Base-by-base conservation (phyloP, 1,284 basidiomycete species). In the Coniophora puteana region DNA sequence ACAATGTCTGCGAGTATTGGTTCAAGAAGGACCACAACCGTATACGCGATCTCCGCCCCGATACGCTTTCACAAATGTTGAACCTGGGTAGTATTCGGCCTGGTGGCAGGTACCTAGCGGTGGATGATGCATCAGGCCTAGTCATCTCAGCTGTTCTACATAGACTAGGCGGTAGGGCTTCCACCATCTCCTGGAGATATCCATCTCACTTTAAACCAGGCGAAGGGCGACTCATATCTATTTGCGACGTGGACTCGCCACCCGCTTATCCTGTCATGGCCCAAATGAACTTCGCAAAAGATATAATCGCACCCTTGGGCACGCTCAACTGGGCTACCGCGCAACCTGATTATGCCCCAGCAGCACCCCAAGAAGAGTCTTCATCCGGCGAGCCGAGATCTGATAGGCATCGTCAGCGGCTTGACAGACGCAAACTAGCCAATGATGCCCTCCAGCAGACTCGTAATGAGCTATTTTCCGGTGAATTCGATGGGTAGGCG, bases 51-150 rank as follows among this genome's bases (percentile, higher is more conserved):
- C 74, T 99, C 28, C 84, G 96, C 6, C 71, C 84, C 23, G 96
- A 99, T 65, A 81, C 91, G 1, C 69, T 99, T 17, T 83, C 91
- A 2, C 94, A 98, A 61, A 79, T 96, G 48, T 66, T 99, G 24
- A 89, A 80, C 40, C 67, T 93, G 41, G 86, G 81, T 14, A 93
- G 93, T 54, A 76, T 97, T 18, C 73, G 83, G 18, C 90, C 93
- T 0, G 93, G 89, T 3, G 91, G 93, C 12, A 71, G 84, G 47
- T 93, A 96, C 57, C 63, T 99, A 34, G 86, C 89, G 1, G 85
- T 97, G 0, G 96, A 99, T 53, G 93, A 97, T 57, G 87, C 89
- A 12, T 91, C 90, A 17, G 92, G 96, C 2, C 59, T 99, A n/a
- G 64, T 96, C 2, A 89, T 94, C 0, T 82, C 90, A 0, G 87